These are phyloP conservation scores for Rhinocladiella similis DNA, from an alignment of 2,329 filamentous ascomycete species.

Conservation along the genomic window DNA sequence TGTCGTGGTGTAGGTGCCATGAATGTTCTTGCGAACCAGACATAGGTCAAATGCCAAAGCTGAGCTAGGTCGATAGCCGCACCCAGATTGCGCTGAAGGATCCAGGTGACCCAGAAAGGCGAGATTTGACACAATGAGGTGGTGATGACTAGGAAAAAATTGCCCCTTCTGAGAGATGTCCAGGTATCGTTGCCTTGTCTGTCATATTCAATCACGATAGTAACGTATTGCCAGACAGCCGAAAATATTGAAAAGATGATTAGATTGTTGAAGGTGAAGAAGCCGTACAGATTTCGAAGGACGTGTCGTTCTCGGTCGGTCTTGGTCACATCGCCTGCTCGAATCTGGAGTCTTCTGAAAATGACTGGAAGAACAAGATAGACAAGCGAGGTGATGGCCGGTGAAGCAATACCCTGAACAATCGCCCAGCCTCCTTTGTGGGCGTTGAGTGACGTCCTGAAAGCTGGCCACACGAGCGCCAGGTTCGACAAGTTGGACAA, in stretches of 20 bases:
- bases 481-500: constrained; percentile 82
- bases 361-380: constrained; percentile 87
- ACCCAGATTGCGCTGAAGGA: constrained; percentile 88
- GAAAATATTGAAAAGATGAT: constrained; percentile 92
- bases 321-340: constrained; percentile 86
- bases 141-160: constrained; percentile 67
- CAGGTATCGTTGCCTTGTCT: constrained; percentile 62
- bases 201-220: constrained; percentile 62
- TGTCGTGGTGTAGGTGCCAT: constrained; percentile 85
- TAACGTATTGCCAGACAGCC: constrained; percentile 72
- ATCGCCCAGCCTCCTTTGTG: constrained; percentile 76
- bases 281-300: constrained; percentile 83
- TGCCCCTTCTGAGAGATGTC: constrained; percentile 64
- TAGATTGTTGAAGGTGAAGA: constrained; percentile 97
- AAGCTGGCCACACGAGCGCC: constrained; percentile 74
- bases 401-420: constrained; percentile 87
- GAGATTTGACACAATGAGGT: constrained; percentile 77
- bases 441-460: constrained; percentile 62
- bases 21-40: constrained; percentile 82
- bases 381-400: constrained; percentile 80
- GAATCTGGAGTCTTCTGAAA: constrained; percentile 82
- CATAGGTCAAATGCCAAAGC: constrained; percentile 77
- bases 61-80: constrained; percentile 94
- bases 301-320: constrained; percentile 91
- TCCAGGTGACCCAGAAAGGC: constrained; percentile 90